Conservation (phyloP, 495 filamentous ascomycete genomes). For the Pseudoneurospora amorphoporcata region DNA sequence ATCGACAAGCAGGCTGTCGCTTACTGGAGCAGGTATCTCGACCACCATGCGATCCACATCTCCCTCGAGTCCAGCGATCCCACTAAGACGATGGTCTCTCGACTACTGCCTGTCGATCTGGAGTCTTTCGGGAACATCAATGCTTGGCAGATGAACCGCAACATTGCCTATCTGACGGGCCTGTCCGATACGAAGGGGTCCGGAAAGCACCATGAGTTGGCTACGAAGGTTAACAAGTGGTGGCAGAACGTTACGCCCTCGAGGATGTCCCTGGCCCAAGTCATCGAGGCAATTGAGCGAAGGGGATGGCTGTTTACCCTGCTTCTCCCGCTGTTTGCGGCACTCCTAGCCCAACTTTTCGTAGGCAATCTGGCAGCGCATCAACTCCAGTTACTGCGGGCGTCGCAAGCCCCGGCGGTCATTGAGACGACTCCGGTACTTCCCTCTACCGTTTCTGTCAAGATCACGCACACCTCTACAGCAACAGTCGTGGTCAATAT, state of each 20-base stretch:
- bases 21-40: conserved; percentile 15
- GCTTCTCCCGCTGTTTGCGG: conserved; percentile 8
- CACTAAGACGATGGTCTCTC: conserved; percentile 39
- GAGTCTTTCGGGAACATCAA: conserved; percentile 63
- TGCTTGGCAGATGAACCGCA: conserved; percentile 62
- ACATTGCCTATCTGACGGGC: conserved; percentile 56
- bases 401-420: background rate
- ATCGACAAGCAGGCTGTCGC: conserved; percentile 29
- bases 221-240: conserved; percentile 13
- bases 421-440: background rate
- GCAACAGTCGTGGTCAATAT: conserved; percentile 27
- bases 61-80: conserved; percentile 54
- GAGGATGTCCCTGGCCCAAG: background rate
- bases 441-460: conserved; percentile 1
- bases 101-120: conserved; percentile 61
- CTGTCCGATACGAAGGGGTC: conserved; percentile 22
- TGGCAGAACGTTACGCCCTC: conserved; percentile 19
- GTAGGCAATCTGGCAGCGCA: background rate
- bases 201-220: conserved; percentile 5
- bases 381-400: background rate
- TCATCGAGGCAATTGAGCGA: background rate
- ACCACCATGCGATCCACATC: conserved; percentile 46
- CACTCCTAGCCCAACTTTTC: conserved; percentile 4
- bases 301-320: conserved; percentile 6
- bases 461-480: conserved; percentile 21